A percentile compares a stretch with the other conserved stretches of the same genome.
phyloP scores from a whole-genome alignment of 371 early-diverging fungal genomes.

The Mortierella sp. region DNA sequence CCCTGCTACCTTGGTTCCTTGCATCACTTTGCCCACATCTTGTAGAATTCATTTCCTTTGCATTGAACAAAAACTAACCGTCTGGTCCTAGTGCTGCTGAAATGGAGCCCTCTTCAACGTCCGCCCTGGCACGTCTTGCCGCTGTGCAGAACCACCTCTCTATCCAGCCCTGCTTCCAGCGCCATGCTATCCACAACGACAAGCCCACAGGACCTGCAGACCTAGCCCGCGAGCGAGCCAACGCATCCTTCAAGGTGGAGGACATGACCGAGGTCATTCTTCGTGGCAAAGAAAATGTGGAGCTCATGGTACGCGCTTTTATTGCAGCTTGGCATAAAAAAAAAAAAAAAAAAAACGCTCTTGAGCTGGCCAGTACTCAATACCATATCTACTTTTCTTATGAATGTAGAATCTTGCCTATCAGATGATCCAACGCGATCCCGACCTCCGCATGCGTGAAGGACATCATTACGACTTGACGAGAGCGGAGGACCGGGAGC shows the following conservation, averaged over 20 bases:
- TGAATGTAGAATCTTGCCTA: conserved; percentile 52
- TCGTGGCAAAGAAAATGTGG: conserved; percentile 62
- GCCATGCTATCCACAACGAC: conserved; percentile 47
- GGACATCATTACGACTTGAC: conserved; percentile 70
- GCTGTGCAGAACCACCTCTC: conserved; percentile 51
- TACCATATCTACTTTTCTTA: no score
- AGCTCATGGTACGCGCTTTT: conserved; percentile 56
- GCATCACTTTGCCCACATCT: background rate
- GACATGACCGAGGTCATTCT: conserved; percentile 59
- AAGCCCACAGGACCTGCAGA: conserved; percentile 59
- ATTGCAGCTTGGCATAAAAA: no score
- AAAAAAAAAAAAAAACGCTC: background rate
- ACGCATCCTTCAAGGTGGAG: conserved; percentile 65
- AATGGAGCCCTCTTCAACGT: conserved; percentile 22
- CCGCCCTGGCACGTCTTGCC: conserved; percentile 44
- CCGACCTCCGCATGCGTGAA: conserved; percentile 63
- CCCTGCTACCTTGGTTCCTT: background rate
- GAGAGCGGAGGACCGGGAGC: conserved; percentile 68
- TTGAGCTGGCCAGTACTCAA: background rate
- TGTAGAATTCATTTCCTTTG: no score
- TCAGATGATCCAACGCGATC: conserved; percentile 67
- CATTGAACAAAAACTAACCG: no score
- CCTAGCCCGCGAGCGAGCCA: conserved; percentile 67
- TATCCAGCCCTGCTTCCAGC: conserved; percentile 50
- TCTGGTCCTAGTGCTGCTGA: no score